Percentiles rank a stretch among this genome's conserved stretches.
These are phyloP conservation scores for Sugiyamaella grinbergsii DNA, from an alignment of 1,139 yeast genomes.

Conservation along the genomic window DNA sequence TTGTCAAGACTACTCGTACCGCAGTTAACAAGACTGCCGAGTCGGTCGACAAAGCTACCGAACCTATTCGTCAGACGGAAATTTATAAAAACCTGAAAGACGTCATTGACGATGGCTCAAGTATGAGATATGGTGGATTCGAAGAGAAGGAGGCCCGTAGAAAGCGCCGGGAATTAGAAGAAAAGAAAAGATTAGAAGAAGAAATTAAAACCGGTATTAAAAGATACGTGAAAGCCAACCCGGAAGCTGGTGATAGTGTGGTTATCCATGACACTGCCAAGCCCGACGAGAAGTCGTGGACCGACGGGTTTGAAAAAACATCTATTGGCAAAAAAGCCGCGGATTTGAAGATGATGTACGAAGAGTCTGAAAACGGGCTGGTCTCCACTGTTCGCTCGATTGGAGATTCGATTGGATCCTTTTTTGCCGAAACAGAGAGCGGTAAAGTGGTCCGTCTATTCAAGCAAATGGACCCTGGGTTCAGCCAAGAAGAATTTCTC, in stretches of 20 bases:
- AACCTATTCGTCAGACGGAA: slow-evolving; percentile 90
- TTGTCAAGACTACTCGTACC: slow-evolving; percentile 82
- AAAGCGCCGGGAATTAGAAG: slow-evolving; percentile 55
- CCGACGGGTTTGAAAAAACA: slow-evolving; percentile 62
- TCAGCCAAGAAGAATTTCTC: slow-evolving; percentile 77
- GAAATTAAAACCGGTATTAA: slow-evolving; percentile 62
- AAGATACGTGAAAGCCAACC: slow-evolving; percentile 68
- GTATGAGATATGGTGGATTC: slow-evolving; percentile 90
- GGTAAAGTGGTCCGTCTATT: slow-evolving; percentile 87
- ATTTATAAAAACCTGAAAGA: slow-evolving; percentile 87
- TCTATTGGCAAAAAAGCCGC: slow-evolving; percentile 68
- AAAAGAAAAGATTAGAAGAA: slow-evolving; percentile 47
- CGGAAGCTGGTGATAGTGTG: slow-evolving; percentile 82
- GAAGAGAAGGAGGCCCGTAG: slow-evolving; percentile 83
- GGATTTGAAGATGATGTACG: slow-evolving; percentile 64
- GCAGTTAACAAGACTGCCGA: slow-evolving; percentile 82
- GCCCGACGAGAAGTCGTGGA: slow-evolving; percentile 66
- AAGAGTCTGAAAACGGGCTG: slow-evolving; percentile 93
- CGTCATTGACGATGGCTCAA: slow-evolving; percentile 88
- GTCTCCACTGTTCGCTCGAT: slow-evolving; percentile 80
- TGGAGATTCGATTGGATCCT: slow-evolving; percentile 76
- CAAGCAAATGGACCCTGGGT: slow-evolving; percentile 86
- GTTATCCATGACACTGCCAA: slow-evolving; percentile 83
- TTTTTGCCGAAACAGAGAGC: slow-evolving; percentile 94
- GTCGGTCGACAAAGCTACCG: slow-evolving; percentile 74